phyloP scores from a whole-genome alignment of 2,329 filamentous ascomycete genomes.

The Botryotinia narcissicola region DNA sequence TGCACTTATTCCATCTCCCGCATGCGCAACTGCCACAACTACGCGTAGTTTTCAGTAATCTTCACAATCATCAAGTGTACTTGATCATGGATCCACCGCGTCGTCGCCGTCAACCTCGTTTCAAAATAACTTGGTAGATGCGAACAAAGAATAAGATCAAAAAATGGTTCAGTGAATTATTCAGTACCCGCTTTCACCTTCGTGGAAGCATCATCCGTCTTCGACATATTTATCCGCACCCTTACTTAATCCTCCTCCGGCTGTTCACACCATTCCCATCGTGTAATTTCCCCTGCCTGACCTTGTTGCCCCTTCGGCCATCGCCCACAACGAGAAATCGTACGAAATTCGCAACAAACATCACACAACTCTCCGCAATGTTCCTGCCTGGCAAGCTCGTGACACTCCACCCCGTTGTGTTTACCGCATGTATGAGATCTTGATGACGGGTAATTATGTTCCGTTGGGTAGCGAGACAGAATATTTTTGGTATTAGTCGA shows the following conservation, averaged over 20 bases:
- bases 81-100: background rate
- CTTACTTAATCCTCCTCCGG: background rate
- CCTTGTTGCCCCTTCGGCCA: background rate
- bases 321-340: background rate
- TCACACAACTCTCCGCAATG: background rate
- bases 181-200: background rate
- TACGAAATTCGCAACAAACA: background rate
- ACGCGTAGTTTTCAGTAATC: background rate
- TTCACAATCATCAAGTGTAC: background rate
- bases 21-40: background rate
- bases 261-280: background rate
- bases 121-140: background rate
- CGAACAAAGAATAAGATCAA: background rate
- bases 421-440: slow-evolving; percentile 9
- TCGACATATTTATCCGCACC: background rate
- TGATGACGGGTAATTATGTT: background rate
- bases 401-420: background rate
- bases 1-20: background rate
- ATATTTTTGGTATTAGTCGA: background rate
- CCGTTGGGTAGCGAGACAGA: background rate
- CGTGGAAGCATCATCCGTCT: background rate
- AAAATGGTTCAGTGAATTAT: background rate
- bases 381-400: background rate
- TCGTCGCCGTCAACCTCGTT: background rate
- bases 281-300: background rate